Evolutionary conservation across 2,329 filamentous ascomycete genomes (phyloP), one percentile per base, ranked within the genome.

Genomic region (Thelonectria blattea): DNA sequence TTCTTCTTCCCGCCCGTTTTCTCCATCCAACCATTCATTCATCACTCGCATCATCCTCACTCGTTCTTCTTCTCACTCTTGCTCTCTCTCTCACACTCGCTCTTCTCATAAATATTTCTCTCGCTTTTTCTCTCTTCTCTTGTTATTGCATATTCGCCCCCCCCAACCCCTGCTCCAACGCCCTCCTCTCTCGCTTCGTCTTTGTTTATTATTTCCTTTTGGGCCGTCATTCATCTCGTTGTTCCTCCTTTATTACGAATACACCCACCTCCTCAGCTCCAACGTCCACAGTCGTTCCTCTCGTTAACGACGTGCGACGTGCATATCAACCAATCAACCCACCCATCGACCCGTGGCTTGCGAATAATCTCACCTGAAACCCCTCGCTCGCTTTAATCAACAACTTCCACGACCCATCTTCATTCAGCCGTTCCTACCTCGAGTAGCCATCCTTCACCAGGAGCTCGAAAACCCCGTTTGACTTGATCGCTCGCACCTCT

Each of bases 221-320:
- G 22, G n/a, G 39, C 50, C 14, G 49, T 48, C 43, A 39, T 52
- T 60, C 53, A 50, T 18, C 37, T 58, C 46, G 45, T 6, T 18
- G 10, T 2, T 48, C 46, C 50, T 48, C 20, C 41, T 53, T 50
- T 61, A 56, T 56, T 47, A 45, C 39, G 52, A 53, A 45, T 46
- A 43, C 41, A 58, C 37, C 30, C 17, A 22, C 37, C 47, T 14
- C 6, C 22, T n/a, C n/a, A n/a, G n/a, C 22, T 24, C 22, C 34
- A 39, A 46, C 45, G n/a, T 56, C 55, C 47, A 37, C 4, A 37
- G 52, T 48, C 52, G 32, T 27, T 43, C 52, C 39, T 55, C 45
- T 55, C 47, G 53, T 60, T 56, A 30, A 17, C 34, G 53, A 48
- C 48, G 43, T 52, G 27, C 30, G 30, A 54, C 59, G 54, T 58